Evolutionary conservation across 495 filamentous ascomycete species (phyloP), one percentile per base, ranked within the genome.

Genomic region (Neurospora intermedia): DNA sequence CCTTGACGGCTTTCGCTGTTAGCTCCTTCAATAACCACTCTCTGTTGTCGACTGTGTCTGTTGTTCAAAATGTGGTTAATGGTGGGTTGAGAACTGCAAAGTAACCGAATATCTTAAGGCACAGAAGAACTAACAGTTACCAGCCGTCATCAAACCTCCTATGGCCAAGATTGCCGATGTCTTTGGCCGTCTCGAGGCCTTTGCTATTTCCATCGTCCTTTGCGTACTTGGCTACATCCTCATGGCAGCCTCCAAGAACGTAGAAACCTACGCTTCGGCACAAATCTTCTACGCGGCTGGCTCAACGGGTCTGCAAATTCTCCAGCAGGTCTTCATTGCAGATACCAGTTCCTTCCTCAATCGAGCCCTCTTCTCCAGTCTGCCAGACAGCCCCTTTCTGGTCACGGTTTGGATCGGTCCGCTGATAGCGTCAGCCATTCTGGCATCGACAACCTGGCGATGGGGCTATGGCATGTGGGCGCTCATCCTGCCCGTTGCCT

Each of bases 331-430:
- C 71, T 90, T 91, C 82, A 86, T 90, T 31, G 89, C 90, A 54
- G 90, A 92, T 80, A 89, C 87, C 3, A 88, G 88, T n/a, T 83
- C 80, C n/a, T 80, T 92, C 76, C 80, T 85, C 8, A 89, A 91
- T 80, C 86, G 90, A 73, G 88, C 86, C 54, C 83, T 91, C 41
- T 82, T 88, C 11, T 89, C 87, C 73, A 90, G 86, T 43, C 88
- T 90, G 46, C 83, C 86, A 35, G 84, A 83, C 48, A 87, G 87
- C 6, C 90, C 90, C 2, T 91, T 89, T 77, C 86, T 91, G 66
- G 85, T 86, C 73, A 91, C 89, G 6, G 87, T 87, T 69, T 83
- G 87, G 71, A 82, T 85, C n/a, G 85, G 84, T 0, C 79, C 85
- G 3, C 80, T 80, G 70, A 83, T 84, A 13, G 83, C 85, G 0